Evolutionary conservation across 768 basidiomycete genomes (phyloP), one percentile per base, ranked within the genome.

Genomic region (Naganishia randhawae): DNA sequence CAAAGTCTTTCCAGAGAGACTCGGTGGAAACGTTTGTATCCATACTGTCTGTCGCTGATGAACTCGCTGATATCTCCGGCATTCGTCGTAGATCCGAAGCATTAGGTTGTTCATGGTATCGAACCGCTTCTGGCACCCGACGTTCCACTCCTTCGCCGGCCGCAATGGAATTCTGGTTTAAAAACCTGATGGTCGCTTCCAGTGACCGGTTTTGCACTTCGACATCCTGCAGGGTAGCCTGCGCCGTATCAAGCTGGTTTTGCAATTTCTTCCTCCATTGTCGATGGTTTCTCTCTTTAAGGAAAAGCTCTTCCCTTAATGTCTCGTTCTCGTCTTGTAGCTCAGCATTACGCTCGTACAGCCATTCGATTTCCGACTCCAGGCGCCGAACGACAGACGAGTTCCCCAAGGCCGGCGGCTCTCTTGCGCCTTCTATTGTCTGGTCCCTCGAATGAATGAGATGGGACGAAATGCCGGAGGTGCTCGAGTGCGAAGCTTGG

Each of bases 331-430:
- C 54, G 53, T 50, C 29, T 29, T 67, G 25, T 29, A 67, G 42
- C 54, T 67, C 66, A 2, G 66, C 66, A 48, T 67, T 67, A 10
- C 66, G 54, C 13, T 67, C 54, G 42, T 57, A 67, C 2, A 67
- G 54, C 66, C 66, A 67, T 31, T 67, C 66, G 25, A 48, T 45
- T 22, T 67, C 54, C 27, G 66, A 55, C 17, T 67, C 54, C 42
- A 55, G 27, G 14, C 54, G 54, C 13, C 55, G 54, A 50, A 61
- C 27, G 31, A 11, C 57, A 13, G n/a, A 16, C 27, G 37, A 29
- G 22, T 32, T 33, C 22, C 27, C 35, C 29, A 42, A 10, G 37
- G 22, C n/a, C 14, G 33, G 16, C 2, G 33, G 33, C 33, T 1
- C 19, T 39, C 37, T 39, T 22, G 35, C 35, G 29, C 25, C 32